phyloP scores from a whole-genome alignment of 306 rosid genomes.

The Chamaecrista fasciculata region DNA sequence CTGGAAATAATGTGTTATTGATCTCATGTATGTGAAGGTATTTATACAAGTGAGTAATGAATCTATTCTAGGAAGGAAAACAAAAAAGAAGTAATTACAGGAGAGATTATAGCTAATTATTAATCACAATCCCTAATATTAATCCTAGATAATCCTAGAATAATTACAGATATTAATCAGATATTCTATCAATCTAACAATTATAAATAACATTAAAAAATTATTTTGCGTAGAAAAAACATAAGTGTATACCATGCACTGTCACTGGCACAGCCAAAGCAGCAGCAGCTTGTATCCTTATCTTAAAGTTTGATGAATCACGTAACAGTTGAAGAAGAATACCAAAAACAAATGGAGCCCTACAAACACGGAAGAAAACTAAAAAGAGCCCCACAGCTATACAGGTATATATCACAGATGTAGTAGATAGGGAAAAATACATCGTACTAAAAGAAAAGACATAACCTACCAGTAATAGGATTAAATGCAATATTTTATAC shows the following conservation, averaged over 20 bases:
- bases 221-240: too few species aligned
- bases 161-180: too few species aligned
- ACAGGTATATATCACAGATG: not conserved
- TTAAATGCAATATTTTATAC: not conserved
- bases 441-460: not conserved
- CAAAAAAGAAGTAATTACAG: too few species aligned
- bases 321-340: slow-evolving; percentile 78
- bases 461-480: not conserved
- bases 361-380: slow-evolving; percentile 30
- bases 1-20: too few species aligned
- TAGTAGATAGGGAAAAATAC: not conserved
- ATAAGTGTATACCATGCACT: slow-evolving; percentile 50
- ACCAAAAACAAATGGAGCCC: slow-evolving; percentile 82
- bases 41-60: too few species aligned
- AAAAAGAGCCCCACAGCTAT: not conserved
- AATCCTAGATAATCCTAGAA: too few species aligned
- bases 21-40: too few species aligned
- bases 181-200: too few species aligned
- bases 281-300: slow-evolving; percentile 96
- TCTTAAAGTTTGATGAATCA: slow-evolving; percentile 83
- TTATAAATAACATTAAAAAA: slow-evolving; percentile 18
- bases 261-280: slow-evolving; percentile 88
- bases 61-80: too few species aligned
- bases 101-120: too few species aligned
- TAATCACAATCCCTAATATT: too few species aligned